Percentiles rank a stretch among this genome's conserved stretches.
These are phyloP conservation scores for Lanmaoa pseudosensibilis DNA, from an alignment of 768 basidiomycete species.

Conservation along the genomic window DNA sequence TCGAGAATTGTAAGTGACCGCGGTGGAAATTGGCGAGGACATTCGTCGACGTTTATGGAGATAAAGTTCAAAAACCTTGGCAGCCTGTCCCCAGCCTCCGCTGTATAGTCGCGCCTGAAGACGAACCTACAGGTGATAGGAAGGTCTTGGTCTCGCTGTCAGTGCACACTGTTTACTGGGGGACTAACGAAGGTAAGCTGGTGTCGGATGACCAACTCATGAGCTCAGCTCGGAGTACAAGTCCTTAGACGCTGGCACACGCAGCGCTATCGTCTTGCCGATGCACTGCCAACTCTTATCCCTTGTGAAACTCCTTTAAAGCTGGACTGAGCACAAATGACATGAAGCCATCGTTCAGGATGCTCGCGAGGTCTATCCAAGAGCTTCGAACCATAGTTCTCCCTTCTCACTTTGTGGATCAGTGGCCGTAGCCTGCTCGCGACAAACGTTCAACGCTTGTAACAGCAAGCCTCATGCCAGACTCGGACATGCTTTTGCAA, in stretches of 20 bases:
- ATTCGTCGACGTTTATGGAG: conserved; percentile 1
- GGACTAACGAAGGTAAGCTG: neutral
- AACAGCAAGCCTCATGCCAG: too few species aligned
- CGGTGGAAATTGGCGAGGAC: conserved; percentile 16
- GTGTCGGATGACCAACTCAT: neutral
- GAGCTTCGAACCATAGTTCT: too few species aligned
- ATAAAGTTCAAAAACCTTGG: neutral
- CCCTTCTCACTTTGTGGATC: too few species aligned
- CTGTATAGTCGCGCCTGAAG: neutral
- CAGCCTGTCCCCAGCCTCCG: neutral
- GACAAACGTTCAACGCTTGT: too few species aligned
- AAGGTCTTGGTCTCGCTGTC: neutral
- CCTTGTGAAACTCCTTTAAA: neutral
- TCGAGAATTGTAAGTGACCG: conserved; percentile 16
- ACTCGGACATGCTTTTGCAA: too few species aligned
- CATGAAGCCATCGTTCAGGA: neutral
- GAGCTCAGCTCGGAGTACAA: too few species aligned
- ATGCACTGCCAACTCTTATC: neutral
- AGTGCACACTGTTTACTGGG: neutral
- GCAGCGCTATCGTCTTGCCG: too few species aligned
- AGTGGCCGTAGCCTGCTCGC: too few species aligned
- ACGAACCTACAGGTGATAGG: neutral
- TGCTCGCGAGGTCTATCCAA: neutral
- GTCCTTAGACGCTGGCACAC: too few species aligned
- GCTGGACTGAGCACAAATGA: neutral